Evolutionary conservation across 805 yeast genomes (phyloP).

Genomic region (Monosporozyma aquatica): DNA sequence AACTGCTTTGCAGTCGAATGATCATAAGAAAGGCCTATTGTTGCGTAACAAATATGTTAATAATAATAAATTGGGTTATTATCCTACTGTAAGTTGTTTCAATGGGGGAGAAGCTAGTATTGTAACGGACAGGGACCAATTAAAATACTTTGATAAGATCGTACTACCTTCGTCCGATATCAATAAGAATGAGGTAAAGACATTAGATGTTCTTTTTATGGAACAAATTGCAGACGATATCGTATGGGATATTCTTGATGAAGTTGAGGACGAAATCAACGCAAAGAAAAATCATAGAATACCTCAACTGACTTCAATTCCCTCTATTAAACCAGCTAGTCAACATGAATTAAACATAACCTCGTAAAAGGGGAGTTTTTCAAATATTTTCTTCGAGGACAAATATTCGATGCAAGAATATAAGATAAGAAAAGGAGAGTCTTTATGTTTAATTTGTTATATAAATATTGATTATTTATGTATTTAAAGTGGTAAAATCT

Average conservation of each 20-base stretch:
- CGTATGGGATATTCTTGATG: constrained; percentile 78
- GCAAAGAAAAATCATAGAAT: too few species aligned
- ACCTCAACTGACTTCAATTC: too few species aligned
- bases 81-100: constrained; percentile 80
- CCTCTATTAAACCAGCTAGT: neutral
- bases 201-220: constrained; percentile 51
- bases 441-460: neutral
- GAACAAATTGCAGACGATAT: constrained; percentile 73
- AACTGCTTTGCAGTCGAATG: constrained; percentile 14
- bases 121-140: constrained; percentile 53
- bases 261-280: constrained; percentile 48
- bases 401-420: too few species aligned
- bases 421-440: neutral
- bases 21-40: constrained; percentile 11
- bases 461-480: neutral
- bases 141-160: constrained; percentile 31
- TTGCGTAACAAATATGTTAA: constrained; percentile 40
- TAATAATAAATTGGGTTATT: constrained; percentile 84
- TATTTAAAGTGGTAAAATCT: constrained; percentile 1
- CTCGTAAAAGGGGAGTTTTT: too few species aligned
- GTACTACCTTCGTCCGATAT: constrained; percentile 29
- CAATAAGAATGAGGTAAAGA: constrained; percentile 33
- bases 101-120: constrained; percentile 67
- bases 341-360: neutral
- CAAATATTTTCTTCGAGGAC: too few species aligned